Percentiles rank a stretch among this genome's conserved stretches.
Evolutionary conservation across 164 flowering plant genomes (phyloP).

Genomic region (Piper longum): DNA sequence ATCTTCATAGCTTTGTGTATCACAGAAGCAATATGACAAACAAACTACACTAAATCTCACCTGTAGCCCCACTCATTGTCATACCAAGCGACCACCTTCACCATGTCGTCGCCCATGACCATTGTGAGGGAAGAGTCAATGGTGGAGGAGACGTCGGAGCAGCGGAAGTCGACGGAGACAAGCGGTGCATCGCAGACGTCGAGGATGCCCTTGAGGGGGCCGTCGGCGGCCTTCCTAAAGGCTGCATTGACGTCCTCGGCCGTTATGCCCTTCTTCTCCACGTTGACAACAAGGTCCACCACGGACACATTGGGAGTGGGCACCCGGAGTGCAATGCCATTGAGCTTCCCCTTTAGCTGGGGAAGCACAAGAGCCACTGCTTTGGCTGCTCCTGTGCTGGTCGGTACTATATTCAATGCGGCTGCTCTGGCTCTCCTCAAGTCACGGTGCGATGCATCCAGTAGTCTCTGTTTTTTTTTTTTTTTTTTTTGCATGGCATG

Average conservation of each 20-base stretch:
- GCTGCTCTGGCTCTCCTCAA: constrained; percentile 94
- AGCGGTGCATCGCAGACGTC: constrained; percentile 90
- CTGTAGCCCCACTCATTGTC: constrained; percentile 99
- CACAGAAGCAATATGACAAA: not conserved
- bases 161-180: constrained; percentile 83
- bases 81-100: constrained; percentile 95
- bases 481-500: too few species aligned
- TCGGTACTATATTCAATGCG: constrained; percentile 91
- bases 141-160: constrained; percentile 86
- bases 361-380: constrained; percentile 95
- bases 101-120: constrained; percentile 99
- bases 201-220: constrained; percentile 76
- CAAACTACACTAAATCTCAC: constrained; percentile 16
- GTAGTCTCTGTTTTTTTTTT: constrained; percentile 72
- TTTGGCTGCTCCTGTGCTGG: constrained; percentile 98
- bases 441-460: constrained; percentile 97
- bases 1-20: too few species aligned
- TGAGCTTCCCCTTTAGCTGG: constrained; percentile 92
- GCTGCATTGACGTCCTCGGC: constrained; percentile 96
- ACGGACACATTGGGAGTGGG: constrained; percentile 95
- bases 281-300: constrained; percentile 84
- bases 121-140: constrained; percentile 84
- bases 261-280: constrained; percentile 72
- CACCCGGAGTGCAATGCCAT: constrained; percentile 89
- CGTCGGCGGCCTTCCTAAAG: constrained; percentile 80